Conservation (phyloP, 768 basidiomycete genomes). For the Trametes gibbosa region DNA sequence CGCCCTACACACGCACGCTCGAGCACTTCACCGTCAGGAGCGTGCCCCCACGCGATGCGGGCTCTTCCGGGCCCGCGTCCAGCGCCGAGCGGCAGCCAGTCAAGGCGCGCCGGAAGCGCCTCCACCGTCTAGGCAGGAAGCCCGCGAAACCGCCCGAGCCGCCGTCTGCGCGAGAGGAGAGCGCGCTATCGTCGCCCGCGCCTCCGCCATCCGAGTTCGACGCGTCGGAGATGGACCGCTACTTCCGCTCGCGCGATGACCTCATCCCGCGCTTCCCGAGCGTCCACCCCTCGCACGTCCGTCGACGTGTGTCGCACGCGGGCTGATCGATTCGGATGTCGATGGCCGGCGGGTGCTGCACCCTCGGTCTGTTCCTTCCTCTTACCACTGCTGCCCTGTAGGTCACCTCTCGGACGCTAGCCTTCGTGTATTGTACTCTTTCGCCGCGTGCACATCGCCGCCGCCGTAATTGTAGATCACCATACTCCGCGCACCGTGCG, state of each 20-base stretch:
- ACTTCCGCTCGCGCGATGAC: slow-evolving; percentile 51
- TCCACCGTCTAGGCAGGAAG: slow-evolving; percentile 50
- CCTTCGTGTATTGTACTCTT: slow-evolving; percentile 15
- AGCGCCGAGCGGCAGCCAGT: slow-evolving; percentile 50
- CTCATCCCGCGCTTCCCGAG: slow-evolving; percentile 27
- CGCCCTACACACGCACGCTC: slow-evolving; percentile 87
- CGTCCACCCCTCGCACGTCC: slow-evolving; percentile 25
- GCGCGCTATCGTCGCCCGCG: slow-evolving; percentile 31
- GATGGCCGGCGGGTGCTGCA: neutral
- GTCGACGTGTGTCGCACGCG: slow-evolving; percentile 18
- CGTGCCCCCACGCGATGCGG: slow-evolving; percentile 59
- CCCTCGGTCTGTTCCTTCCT: neutral
- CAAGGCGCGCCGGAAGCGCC: slow-evolving; percentile 77
- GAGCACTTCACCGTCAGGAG: slow-evolving; percentile 93
- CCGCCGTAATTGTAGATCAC: slow-evolving; percentile 21
- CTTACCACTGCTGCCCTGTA: neutral
- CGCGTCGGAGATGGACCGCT: slow-evolving; percentile 69
- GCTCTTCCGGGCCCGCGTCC: slow-evolving; percentile 32
- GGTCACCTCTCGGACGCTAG: neutral
- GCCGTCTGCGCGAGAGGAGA: neutral
- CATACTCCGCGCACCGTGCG: neutral
- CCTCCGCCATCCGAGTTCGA: slow-evolving; percentile 57
- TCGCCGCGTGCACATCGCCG: neutral
- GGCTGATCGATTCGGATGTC: neutral
- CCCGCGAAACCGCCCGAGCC: slow-evolving; percentile 15